These are phyloP conservation scores for Tympanopsis confertula DNA, from an alignment of 2,329 filamentous ascomycete species.

Conservation along the genomic window DNA sequence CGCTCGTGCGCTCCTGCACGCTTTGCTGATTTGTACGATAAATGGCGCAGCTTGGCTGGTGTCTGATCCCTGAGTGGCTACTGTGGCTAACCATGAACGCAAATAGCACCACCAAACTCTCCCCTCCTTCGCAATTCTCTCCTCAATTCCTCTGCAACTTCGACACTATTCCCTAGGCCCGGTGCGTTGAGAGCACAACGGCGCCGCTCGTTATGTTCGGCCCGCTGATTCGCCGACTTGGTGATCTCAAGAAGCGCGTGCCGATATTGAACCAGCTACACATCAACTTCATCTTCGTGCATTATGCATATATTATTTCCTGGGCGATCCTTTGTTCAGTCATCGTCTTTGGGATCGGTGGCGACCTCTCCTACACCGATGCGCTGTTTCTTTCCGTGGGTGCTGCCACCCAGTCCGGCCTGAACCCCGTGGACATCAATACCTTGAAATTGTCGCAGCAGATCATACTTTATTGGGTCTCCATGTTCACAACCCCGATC, in stretches of 20 bases:
- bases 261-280: neutral
- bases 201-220: neutral
- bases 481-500: slow-evolving; percentile 71
- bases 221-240: neutral
- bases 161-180: too few relatives aligned
- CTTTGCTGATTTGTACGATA: too few relatives aligned
- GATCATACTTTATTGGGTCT: slow-evolving; percentile 57
- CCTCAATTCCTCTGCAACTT: too few relatives aligned
- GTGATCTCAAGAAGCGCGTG: neutral
- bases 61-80: too few relatives aligned
- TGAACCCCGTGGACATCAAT: slow-evolving; percentile 72
- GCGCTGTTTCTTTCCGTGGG: slow-evolving; percentile 81
- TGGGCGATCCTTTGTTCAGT: slow-evolving; percentile 66
- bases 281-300: neutral
- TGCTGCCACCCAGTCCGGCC: slow-evolving; percentile 77
- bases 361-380: slow-evolving; percentile 67
- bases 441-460: slow-evolving; percentile 61
- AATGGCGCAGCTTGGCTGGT: too few relatives aligned
- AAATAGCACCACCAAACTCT: too few relatives aligned
- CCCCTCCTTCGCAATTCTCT: too few relatives aligned
- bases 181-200: too few relatives aligned
- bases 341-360: slow-evolving; percentile 52
- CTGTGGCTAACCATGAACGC: too few relatives aligned
- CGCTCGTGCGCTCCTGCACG: too few relatives aligned
- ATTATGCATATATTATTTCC: slow-evolving; percentile 57